These are phyloP conservation scores for Yarrowia osloensis DNA, from an alignment of 805 yeast species.

Conservation along the genomic window DNA sequence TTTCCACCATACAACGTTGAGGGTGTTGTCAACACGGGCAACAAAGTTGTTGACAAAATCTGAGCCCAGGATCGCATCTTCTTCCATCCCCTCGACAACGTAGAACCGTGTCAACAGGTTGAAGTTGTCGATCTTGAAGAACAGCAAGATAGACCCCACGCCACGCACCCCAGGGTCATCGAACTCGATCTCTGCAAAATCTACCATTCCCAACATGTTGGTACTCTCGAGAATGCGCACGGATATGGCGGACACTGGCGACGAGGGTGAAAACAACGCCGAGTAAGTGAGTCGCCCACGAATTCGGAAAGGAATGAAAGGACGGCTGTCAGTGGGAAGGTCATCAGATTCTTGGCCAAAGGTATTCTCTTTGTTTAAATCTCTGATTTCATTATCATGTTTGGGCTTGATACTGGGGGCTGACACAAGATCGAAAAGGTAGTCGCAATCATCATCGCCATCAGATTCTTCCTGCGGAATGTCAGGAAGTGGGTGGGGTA, in stretches of 20 bases:
- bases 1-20: constrained; percentile 23
- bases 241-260: constrained; percentile 3
- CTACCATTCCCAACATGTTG: constrained; percentile 25
- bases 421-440: constrained; percentile 7
- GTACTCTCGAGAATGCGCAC: constrained; percentile 11
- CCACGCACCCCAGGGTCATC: constrained; percentile 8
- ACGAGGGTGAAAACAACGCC: background rate
- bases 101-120: constrained; percentile 17
- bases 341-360: background rate
- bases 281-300: constrained; percentile 14
- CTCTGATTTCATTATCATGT: background rate
- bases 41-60: constrained; percentile 24
- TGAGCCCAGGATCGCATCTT: constrained; percentile 10
- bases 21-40: constrained; percentile 6
- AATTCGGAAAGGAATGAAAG: constrained; percentile 10
- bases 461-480: background rate
- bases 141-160: constrained; percentile 11
- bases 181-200: constrained; percentile 18
- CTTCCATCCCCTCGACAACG: constrained; percentile 21
- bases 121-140: constrained; percentile 18
- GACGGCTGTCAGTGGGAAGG: background rate
- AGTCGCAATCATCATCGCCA: constrained; percentile 17
- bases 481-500: background rate
- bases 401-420: constrained; percentile 10
- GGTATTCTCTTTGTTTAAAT: background rate